Conservation (phyloP, 208 protist species). For the Histomonas meleagridis region DNA sequence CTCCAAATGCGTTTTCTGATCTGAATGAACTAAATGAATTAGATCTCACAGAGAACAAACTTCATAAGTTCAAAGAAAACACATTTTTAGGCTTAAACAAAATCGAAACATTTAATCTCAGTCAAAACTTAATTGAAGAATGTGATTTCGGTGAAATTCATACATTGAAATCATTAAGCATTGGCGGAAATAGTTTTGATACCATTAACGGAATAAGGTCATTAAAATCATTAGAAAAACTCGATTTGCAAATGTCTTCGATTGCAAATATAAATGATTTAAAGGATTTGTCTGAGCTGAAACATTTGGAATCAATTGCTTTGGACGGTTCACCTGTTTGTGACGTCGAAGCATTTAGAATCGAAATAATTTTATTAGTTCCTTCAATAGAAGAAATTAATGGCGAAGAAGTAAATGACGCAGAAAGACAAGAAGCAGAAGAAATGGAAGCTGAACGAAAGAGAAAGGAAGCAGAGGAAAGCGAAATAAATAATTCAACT, state of each 20-base stretch:
- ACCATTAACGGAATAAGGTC: neutral
- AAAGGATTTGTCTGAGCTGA: neutral
- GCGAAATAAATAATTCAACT: neutral
- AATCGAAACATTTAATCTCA: neutral
- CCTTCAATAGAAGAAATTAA: neutral
- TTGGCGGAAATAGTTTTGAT: neutral
- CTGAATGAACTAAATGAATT: neutral
- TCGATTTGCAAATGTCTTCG: neutral
- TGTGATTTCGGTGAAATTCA: neutral
- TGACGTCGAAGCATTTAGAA: neutral
- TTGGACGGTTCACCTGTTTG: neutral
- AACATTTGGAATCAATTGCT: neutral
- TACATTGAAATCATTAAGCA: neutral
- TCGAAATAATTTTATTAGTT: neutral
- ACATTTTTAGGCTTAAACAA: neutral
- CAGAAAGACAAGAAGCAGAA: neutral
- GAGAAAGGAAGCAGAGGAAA: neutral
- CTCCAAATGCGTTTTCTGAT: neutral
- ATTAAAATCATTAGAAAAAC: neutral
- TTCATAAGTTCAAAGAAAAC: neutral
- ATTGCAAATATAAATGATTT: neutral
- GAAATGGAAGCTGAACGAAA: neutral
- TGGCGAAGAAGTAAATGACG: neutral
- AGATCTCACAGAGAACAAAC: neutral
- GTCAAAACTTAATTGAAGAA: conserved; percentile 5